Base-by-base conservation (phyloP, 306 rosid genomes). In the Prosopis cineraria region DNA sequence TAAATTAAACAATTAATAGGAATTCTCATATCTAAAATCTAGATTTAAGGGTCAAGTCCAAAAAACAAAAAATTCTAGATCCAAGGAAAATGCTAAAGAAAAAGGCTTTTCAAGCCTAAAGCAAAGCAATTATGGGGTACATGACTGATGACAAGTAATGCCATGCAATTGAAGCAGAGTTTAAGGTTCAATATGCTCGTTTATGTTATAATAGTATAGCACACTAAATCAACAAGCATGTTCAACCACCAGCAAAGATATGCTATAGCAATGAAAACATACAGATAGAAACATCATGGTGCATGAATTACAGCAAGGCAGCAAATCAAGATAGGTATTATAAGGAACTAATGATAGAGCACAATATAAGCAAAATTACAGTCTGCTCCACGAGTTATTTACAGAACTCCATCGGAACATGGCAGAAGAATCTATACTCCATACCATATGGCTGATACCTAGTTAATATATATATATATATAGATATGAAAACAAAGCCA, bases 61-160 rank as follows among this genome's bases (percentile, higher is more conserved):
- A 55, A 12, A 13, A 60, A 53, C 40, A 40, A 62, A 47, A 50
- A 50, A n/a, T 6, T 71, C 68, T 40, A 70, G 50, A 55, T 70
- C 50, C 63, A 62, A 3, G 12, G n/a, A 22, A 13, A 59, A 27
- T 13, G 36, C 39, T 34, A 53, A 20, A 37, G 37, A 47, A n/a
- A 81, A 59, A 50, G 11, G 19, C 48, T n/a, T n/a, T n/a, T 59
- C 77, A 6, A 60, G 39, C 68, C 74, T 37, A 76, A 39, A 39
- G 48, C 84, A 47, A 48, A 70, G 40, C 78, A 24, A 44, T 58
- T 55, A 43, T 43, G 66, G 47, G 47, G 59, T 67, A 80, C 72
- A 58, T 16, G 39, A 70, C 75, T 10, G 39, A 48, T 27, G 19
- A 36, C 30, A 52, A 22, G 44, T 37, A 72, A 65, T 39, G 76